These are phyloP conservation scores for Babesia microti DNA, from an alignment of 169 alveolate species.

Conservation along the genomic window DNA sequence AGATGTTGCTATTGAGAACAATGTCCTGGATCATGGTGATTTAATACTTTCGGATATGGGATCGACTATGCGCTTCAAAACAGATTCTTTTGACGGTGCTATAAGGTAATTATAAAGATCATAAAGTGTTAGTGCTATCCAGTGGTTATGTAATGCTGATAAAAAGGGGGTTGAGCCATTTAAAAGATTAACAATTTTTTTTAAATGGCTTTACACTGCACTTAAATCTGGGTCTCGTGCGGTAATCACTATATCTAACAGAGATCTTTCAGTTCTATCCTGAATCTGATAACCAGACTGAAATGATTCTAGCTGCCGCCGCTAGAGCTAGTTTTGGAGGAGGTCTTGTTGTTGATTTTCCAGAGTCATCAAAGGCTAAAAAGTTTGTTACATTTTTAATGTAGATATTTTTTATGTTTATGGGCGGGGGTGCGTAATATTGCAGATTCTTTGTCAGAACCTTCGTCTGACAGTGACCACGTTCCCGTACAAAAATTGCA, in stretches of 20 bases:
- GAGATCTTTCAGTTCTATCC: conserved; percentile 90
- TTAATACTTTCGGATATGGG: conserved; percentile 81
- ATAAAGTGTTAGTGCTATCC: conserved; percentile 83
- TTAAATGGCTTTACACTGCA: conserved; percentile 73
- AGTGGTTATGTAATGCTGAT: conserved; percentile 91
- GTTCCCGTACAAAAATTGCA: conserved; percentile 21
- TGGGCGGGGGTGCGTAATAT: conserved; percentile 78
- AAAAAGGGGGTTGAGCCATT: conserved; percentile 79
- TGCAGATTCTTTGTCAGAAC: conserved; percentile 41
- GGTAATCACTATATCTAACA: conserved; percentile 30
- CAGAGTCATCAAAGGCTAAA: conserved; percentile 90
- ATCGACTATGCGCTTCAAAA: conserved; percentile 11
- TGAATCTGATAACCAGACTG: conserved; percentile 83
- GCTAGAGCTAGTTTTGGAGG: conserved; percentile 87
- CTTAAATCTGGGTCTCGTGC: conserved; percentile 80
- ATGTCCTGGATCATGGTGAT: conserved; percentile 50
- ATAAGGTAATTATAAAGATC: no score
- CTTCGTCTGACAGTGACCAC: conserved; percentile 14
- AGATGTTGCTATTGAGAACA: conserved; percentile 33
- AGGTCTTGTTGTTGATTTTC: conserved; percentile 90
- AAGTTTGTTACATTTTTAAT: conserved; percentile 47
- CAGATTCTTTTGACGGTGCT: conserved; percentile 44
- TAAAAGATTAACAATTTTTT: conserved; percentile 77
- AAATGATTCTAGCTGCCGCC: conserved; percentile 85
- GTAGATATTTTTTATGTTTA: conserved; percentile 74